Evolutionary conservation across 257 asterid genomes (phyloP), one percentile per base, ranked within the genome.

Genomic region (Nicotiana noctiflora): DNA sequence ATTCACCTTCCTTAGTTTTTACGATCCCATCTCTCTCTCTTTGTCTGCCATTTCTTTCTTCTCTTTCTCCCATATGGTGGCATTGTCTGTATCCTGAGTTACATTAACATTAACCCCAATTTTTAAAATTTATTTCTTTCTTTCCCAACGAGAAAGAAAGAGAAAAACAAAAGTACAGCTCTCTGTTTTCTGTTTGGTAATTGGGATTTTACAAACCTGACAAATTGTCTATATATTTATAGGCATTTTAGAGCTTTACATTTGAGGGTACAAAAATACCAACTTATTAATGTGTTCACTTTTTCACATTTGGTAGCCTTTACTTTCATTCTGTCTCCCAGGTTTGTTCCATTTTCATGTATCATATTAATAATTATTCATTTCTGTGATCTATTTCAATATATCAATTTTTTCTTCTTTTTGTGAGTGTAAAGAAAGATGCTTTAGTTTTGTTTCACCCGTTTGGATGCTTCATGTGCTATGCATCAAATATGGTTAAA

Each of bases 1-100:
- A 65, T 64, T 85, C 91, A 92, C 90, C 91, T 92, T 86, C 64
- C 25, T 59, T 6, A 6, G 1, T 59, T 59, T 59, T 59, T 19
- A 19, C 64, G 64, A 59, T 59, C 49, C 21, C 14, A 5, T 67
- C 29, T 66, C 52, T 32, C 74, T 62, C 37, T 14, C 49, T 4
- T 67, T 67, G 61, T 49, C 44, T 49, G 25, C 61, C 23, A 70
- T 70, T 70, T 70, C 37, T 70, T 13, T 44, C 55, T 9, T 70
- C 46, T 44, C 15, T 37, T 13, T 40, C 23, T 46, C 5, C 49
- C 21, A 23, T 49, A 72, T 27, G 40, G 0, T 72, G 8, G 49
- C 15, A 8, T 72, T 46, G 40, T 72, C 59, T 46, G 3, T 46
- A 46, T 51, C 56, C 56, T 51, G 13, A 51, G 15, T 51, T 23